Conservation (phyloP, 164 flowering plant genomes). For the Piper longum region DNA sequence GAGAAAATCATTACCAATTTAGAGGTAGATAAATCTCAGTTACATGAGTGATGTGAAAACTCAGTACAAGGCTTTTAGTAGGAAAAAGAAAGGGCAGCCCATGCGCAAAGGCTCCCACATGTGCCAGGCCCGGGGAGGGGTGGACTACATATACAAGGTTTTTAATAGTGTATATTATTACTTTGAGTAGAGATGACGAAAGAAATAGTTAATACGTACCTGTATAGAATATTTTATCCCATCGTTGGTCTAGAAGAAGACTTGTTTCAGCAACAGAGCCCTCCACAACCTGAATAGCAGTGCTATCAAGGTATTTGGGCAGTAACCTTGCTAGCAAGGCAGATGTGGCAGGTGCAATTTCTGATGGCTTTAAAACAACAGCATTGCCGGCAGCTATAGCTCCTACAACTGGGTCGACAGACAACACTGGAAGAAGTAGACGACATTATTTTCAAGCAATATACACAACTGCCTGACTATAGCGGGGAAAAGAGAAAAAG, state of each 20-base stretch:
- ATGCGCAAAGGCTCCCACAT: too few relatives aligned
- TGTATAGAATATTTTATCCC: conserved; percentile 94
- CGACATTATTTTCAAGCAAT: neutral
- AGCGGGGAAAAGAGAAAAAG: neutral
- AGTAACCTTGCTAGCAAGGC: conserved; percentile 42
- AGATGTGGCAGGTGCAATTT: conserved; percentile 71
- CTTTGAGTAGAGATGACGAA: neutral
- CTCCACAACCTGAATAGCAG: conserved; percentile 70
- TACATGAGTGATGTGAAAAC: too few relatives aligned
- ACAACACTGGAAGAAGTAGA: conserved; percentile 37
- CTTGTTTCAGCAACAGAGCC: conserved; percentile 66
- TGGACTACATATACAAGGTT: neutral
- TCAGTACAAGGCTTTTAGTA: too few relatives aligned
- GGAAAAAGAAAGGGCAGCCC: too few relatives aligned
- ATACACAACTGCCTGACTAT: too few relatives aligned
- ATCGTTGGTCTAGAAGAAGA: conserved; percentile 68
- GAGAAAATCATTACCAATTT: too few relatives aligned
- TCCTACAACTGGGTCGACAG: conserved; percentile 81
- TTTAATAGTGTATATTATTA: neutral
- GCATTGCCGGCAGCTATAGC: conserved; percentile 90
- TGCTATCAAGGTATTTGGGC: conserved; percentile 45
- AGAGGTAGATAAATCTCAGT: too few relatives aligned
- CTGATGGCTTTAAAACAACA: conserved; percentile 85
- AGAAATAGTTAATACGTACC: conserved; percentile 19
- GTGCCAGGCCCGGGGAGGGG: neutral